Percentiles rank a stretch among this genome's conserved stretches.
phyloP scores from a whole-genome alignment of 1,284 basidiomycete genomes.

The Tilletiopsis washingtonensis region DNA sequence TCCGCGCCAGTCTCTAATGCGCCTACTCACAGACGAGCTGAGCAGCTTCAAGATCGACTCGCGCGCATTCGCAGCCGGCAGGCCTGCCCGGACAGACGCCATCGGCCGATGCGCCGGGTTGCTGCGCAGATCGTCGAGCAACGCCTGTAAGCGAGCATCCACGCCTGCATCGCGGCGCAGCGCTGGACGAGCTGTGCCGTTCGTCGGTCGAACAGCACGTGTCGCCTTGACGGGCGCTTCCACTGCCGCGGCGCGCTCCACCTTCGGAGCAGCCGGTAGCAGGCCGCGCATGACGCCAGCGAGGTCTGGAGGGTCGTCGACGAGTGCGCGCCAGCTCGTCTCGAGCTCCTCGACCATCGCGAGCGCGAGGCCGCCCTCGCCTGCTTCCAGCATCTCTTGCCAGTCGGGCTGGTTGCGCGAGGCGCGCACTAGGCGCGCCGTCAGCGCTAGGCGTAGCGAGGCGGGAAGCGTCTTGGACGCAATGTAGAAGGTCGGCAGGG shows the following conservation, averaged over 20 bases:
- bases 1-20: too few relatives aligned
- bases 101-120: constrained; percentile 64
- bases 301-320: constrained; percentile 44
- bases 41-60: constrained; percentile 54
- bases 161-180: constrained; percentile 48
- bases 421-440: constrained; percentile 52
- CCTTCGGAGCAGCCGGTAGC: background rate
- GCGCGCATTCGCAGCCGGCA: constrained; percentile 70
- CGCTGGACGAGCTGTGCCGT: constrained; percentile 39
- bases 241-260: background rate
- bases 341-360: constrained; percentile 68
- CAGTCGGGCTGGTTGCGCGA: constrained; percentile 50
- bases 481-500: constrained; percentile 66
- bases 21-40: too few relatives aligned
- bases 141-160: constrained; percentile 58
- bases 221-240: background rate
- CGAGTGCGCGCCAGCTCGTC: constrained; percentile 22
- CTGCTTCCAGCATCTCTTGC: constrained; percentile 56
- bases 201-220: background rate
- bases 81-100: constrained; percentile 56
- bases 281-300: constrained; percentile 33
- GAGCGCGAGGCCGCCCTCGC: constrained; percentile 65
- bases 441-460: constrained; percentile 75
- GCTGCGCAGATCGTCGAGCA: constrained; percentile 65
- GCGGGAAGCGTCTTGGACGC: constrained; percentile 65